Base-by-base conservation (phyloP, 1,139 yeast species). In the Kodamaea plutei region DNA sequence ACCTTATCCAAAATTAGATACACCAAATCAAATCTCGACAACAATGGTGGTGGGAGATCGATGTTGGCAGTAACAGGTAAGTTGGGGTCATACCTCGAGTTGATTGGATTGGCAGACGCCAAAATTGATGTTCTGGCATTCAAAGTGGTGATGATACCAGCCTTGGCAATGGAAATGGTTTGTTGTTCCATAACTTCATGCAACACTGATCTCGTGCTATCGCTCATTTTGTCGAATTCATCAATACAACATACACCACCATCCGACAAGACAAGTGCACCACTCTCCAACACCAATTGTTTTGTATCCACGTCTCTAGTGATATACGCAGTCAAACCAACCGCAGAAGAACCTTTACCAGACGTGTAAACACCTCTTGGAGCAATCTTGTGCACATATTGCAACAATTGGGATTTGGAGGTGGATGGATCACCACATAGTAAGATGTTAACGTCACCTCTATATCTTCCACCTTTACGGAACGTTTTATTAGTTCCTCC, bases 161-260 rank as follows among this genome's bases (percentile, higher is more conserved):
- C 98, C 53, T 91, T 91, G 25, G 98, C 98, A 48, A 91, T 87
- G 8, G 97, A 88, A 26, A 91, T 91, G 1, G 98, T 91, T 58
- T 91, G 98, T 57, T 91, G 98, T 66, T 91, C 98, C 98, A 91
- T 91, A 14, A 93, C 98, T 70, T 91, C 98, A 57, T 91, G 99
- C 37, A 91, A 66, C 10, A 91, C 97, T 3, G 96, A 87, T 49
- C 98, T 69, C 0, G 98, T 91, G 2, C 95, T 64, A 47, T 91
- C 98, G 38, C 82, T 76, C 99, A 91, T 91, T 58, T 91, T 91
- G 61, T 91, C 99, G 52, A 91, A 91, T 64, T 91, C 99, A 65
- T 91, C 99, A 55, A 91, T 91, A 62, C 98, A 93, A 65, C 98
- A 91, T 33, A 91, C 81, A 64, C 99, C 99, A 36, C 98, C 98